These are phyloP conservation scores for Penicillium tannophilum DNA, from an alignment of 495 filamentous ascomycete genomes.

Conservation along the genomic window DNA sequence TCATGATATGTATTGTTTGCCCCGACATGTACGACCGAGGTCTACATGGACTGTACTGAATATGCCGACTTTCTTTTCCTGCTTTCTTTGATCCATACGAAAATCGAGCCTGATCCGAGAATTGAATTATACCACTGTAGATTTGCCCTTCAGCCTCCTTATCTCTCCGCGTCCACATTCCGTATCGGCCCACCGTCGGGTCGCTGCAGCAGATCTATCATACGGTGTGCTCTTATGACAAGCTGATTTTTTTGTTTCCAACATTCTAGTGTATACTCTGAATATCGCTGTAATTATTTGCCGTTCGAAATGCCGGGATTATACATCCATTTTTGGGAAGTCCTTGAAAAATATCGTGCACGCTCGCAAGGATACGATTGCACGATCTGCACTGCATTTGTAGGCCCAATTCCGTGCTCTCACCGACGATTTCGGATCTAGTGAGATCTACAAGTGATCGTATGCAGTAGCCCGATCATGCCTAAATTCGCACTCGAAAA, in stretches of 20 bases:
- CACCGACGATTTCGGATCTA: conserved; percentile 12
- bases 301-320: not conserved
- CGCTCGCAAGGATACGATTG: too few species aligned
- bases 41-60: too few species aligned
- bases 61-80: not conserved
- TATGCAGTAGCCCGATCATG: conserved; percentile 11
- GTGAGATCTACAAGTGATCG: conserved; percentile 7
- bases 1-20: too few species aligned
- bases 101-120: too few species aligned
- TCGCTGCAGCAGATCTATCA: conserved; percentile 13
- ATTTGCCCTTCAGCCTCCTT: not conserved
- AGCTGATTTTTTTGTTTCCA: too few species aligned
- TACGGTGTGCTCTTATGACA: conserved; percentile 4
- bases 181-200: conserved; percentile 23
- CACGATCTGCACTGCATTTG: conserved; percentile 10
- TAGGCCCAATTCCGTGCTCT: conserved; percentile 7
- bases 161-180: conserved; percentile 22
- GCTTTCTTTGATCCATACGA: not conserved
- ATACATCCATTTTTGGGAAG: too few species aligned
- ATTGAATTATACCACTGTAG: not conserved
- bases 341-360: too few species aligned
- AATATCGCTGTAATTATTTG: not conserved
- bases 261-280: too few species aligned
- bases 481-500: not conserved
- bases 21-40: too few species aligned